Base-by-base conservation (phyloP, 805 yeast genomes). In the Kazachstania kunashirensis region DNA sequence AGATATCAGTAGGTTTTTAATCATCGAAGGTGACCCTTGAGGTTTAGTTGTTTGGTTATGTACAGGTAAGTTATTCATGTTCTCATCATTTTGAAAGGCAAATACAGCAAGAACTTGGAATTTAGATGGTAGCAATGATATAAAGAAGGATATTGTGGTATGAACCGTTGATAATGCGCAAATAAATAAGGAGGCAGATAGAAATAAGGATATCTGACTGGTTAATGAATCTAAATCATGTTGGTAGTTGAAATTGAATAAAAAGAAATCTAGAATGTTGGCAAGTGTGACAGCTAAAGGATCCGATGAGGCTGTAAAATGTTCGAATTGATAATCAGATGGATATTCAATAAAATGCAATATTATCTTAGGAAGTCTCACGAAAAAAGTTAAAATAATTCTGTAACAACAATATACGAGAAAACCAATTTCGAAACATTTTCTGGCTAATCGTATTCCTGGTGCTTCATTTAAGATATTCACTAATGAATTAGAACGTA, bases 111-210 rank as follows among this genome's bases (percentile, higher is more conserved):
- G 33, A 5, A 49, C 39, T 25, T 58, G 59, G n/a, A 63, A 44
- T 29, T 56, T 55, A 7, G 57, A 41, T 3, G 70, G 70, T 6
- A 65, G 35, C 27, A 65, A 48, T 11, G 60, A 57, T 26, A 62
- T 51, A 12, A 79, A 56, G 24, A 79, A 77, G 29, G 73, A 68
- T 40, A 79, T 69, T 0, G 88, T 78, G 28, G 68, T 59, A 33
- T 69, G 54, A 1, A 80, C 86, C 38, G 78, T 78, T 18, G 80
- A 75, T 46, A 80, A 68, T 1, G 84, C 76, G 40, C 80, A 69
- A 1, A 73, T 49, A 46, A 80, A 79, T 36, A 80, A 61, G 12
- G 70, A 66, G 9, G 79, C 74, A 1, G 84, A 74, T 12, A 79
- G 50, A 2, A 74, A 43, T 40, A 79, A 66, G 31, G 67, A 63